Evolutionary conservation across 768 basidiomycete species (phyloP), one percentile per base, ranked within the genome.

Genomic region (Rhizopogon vesiculosus): DNA sequence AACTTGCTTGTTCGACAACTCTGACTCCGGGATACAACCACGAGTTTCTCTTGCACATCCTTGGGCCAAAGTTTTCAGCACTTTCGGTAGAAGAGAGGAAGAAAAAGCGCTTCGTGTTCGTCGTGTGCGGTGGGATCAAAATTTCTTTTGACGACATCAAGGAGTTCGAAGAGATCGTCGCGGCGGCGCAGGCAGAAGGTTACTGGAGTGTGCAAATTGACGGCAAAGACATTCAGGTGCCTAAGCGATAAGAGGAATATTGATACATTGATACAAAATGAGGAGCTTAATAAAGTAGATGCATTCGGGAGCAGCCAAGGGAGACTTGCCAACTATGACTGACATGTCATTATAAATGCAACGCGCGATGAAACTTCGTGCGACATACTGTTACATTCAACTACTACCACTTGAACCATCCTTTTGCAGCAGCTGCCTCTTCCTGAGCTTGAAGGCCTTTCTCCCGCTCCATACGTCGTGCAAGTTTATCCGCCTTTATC

Each of bases 1-100:
- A 92, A 61, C 74, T 91, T 22, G 85, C 90, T 1, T 90, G 89
- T 59, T 76, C 87, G 5, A 83, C 86, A 7, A 83, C 89, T 3
- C 74, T 92, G 7, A 76, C 79, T 2, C 79, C 87, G 2, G 88
- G 82, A 2, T 91, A 90, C 64, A 78, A 78, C 33, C 75, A 69
- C 2, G 67, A 71, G 5, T 69, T 91, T 28, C 83, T 91, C 63
- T 68, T 80, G 56, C 76, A 67, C 43, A 53, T 70, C 49, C 35
- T 66, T 48, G 65, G 67, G 46, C 61, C 67, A 22, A 42, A 31
- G 35, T 49, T 49, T 22, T 64, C 60, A 18, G 45, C 57, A n/a
- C 57, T 69, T 42, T 65, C 65, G 39, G 9, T 35, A 60, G 35
- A 69, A 60, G 42, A 25, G 55, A 66, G 25, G 65, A 64, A n/a